Conservation (phyloP, 176 grass and related monocot species). For the Hyparrhenia diplandra region DNA sequence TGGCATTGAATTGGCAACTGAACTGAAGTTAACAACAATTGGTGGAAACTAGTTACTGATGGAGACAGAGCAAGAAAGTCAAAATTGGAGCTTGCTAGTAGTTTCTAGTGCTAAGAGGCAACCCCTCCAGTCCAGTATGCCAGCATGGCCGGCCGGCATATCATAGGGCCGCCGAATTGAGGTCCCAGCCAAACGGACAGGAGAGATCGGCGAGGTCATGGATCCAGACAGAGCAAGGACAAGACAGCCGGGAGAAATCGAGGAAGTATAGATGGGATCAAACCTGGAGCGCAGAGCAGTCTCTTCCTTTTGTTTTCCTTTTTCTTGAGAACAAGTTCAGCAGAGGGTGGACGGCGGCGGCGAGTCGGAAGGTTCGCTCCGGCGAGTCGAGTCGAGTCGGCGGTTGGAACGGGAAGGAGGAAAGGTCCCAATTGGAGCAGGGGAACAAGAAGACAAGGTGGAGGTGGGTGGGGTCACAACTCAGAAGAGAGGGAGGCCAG, state of each 20-base stretch:
- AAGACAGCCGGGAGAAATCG: neutral
- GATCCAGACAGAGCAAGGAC: neutral
- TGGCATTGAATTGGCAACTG: neutral
- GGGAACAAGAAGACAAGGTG: neutral
- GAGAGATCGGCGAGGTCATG: neutral
- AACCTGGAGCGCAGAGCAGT: neutral
- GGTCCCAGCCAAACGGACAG: neutral
- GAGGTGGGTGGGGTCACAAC: too few relatives aligned
- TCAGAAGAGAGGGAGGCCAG: neutral
- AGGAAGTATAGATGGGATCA: neutral
- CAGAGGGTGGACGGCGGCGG: neutral
- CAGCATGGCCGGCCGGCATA: too few relatives aligned
- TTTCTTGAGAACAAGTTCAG: neutral
- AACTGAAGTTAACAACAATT: neutral
- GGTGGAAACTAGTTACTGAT: too few relatives aligned
- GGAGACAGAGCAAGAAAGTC: neutral
- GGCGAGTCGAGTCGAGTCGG: too few relatives aligned
- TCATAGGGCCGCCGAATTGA: neutral
- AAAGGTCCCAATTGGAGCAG: conserved; percentile 1
- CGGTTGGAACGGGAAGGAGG: neutral
- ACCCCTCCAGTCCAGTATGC: neutral
- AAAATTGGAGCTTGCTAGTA: neutral
- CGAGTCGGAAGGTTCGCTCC: neutral
- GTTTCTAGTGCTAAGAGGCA: neutral
- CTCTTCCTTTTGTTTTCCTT: neutral